Evolutionary conservation across 257 asterid genomes (phyloP), one percentile per base, ranked within the genome.

Genomic region (Solanum pimpinellifolium): DNA sequence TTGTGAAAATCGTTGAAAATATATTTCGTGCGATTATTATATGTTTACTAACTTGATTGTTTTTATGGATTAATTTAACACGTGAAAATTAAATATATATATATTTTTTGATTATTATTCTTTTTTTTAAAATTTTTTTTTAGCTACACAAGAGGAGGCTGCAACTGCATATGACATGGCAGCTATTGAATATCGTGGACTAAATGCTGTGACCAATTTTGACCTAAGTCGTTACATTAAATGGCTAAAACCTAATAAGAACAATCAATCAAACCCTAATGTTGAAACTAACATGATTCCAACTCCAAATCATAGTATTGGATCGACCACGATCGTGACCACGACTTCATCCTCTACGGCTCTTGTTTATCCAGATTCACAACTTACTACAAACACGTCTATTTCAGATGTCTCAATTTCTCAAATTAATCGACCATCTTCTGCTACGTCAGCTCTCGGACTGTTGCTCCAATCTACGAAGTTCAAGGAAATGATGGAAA

Each of bases 111-210:
- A 52, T 73, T 35, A 12, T 15, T 4, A 35, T 35, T 35, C 21
- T 86, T 35, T 59, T 46, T 31, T 31, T 31, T 47, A 41, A 1
- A 16, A 5, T 5, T 23, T 7, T 25, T 14, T 85, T 89, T 89
- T 91, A 95, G 98, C 96, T 33, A 95, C 98, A 12, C 98, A 95
- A 87, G 98, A 95, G 91, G 98, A 95, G 86, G 98, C 98, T 47
- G 98, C 98, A 5, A 87, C 94, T 11, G 98, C 98, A 31, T 95
- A 95, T 60, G 98, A 95, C 89, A 93, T 93, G 97, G 98, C 98
- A 44, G 98, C 98, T 5, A 94, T 94, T 7, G 98, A 95, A 60
- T 95, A 94, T 46, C 95, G 98, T 86, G 98, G 98, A 20, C 92
- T 94, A 18, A 93, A 94, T 9, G 98, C 98, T 2, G 98, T 95